Percentiles rank a stretch among this genome's conserved stretches.
phyloP scores from a whole-genome alignment of 352 stramenopile species.

The Pythium inflatum region DNA sequence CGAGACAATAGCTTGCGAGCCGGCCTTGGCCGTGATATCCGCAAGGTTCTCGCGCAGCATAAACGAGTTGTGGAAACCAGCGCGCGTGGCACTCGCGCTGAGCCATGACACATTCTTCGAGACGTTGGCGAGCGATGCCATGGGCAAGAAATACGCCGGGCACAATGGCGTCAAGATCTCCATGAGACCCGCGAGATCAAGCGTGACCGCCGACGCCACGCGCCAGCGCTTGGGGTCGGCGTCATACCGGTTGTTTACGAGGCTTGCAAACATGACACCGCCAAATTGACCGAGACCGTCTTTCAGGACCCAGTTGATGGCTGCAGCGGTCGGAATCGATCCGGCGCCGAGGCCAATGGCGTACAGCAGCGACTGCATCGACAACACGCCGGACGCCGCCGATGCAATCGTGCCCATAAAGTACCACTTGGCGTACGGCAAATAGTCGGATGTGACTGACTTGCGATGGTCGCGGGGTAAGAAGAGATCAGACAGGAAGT shows the following conservation, averaged over 20 bases:
- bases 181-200: constrained; percentile 92
- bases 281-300: constrained; percentile 97
- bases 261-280: constrained; percentile 92
- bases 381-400: constrained; percentile 88
- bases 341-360: constrained; percentile 92
- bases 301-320: constrained; percentile 97
- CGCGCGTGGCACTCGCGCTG: constrained; percentile 91
- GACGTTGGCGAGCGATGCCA: constrained; percentile 88
- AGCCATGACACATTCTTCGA: constrained; percentile 98
- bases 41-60: constrained; percentile 90
- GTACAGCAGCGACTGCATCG: constrained; percentile 94
- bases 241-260: constrained; percentile 95
- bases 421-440: constrained; percentile 86
- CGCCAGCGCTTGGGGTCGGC: constrained; percentile 94
- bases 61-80: constrained; percentile 95
- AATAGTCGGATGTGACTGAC: constrained; percentile 87
- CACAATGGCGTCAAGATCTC: constrained; percentile 91
- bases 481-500: constrained; percentile 83
- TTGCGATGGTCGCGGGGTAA: constrained; percentile 87
- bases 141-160: constrained; percentile 85
- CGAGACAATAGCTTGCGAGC: constrained; percentile 94
- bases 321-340: constrained; percentile 86
- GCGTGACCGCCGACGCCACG: constrained; percentile 85
- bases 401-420: constrained; percentile 83
- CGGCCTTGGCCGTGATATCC: constrained; percentile 96